Conservation (phyloP, 768 basidiomycete genomes). For the Tulasnella sp. region DNA sequence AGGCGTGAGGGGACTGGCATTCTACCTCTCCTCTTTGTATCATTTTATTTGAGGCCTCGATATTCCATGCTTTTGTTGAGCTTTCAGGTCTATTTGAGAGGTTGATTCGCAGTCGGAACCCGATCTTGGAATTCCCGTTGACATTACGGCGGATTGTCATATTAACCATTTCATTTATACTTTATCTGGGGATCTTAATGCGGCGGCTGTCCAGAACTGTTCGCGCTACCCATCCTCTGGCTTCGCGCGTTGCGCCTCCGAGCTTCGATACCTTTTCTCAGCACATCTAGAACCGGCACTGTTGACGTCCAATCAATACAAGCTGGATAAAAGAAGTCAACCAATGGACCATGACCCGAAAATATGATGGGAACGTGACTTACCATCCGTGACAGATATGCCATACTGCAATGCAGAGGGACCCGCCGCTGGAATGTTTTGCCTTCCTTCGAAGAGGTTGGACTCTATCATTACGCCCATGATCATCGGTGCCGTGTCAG, state of each 20-base stretch:
- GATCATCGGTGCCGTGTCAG: constrained; percentile 60
- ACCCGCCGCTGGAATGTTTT: constrained; percentile 68
- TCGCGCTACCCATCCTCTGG: not conserved
- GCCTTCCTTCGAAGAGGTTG: constrained; percentile 65
- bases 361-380: constrained; percentile 7
- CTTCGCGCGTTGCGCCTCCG: constrained; percentile 31
- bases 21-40: too few relatives aligned
- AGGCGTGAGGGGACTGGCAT: too few relatives aligned
- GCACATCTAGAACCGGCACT: constrained; percentile 64
- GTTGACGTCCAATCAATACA: constrained; percentile 89
- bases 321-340: constrained; percentile 29
- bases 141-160: too few relatives aligned
- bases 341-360: constrained; percentile 23
- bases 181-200: too few relatives aligned
- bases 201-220: too few relatives aligned
- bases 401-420: constrained; percentile 68
- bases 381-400: constrained; percentile 69
- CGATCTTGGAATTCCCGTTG: too few relatives aligned
- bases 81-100: too few relatives aligned
- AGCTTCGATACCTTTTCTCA: constrained; percentile 79
- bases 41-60: too few relatives aligned
- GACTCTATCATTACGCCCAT: constrained; percentile 96
- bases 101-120: too few relatives aligned
- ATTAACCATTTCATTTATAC: too few relatives aligned
- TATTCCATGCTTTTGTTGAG: too few relatives aligned